Base-by-base conservation (phyloP, 2,329 filamentous ascomycete genomes). In the Rhynchosporium graminicola region DNA sequence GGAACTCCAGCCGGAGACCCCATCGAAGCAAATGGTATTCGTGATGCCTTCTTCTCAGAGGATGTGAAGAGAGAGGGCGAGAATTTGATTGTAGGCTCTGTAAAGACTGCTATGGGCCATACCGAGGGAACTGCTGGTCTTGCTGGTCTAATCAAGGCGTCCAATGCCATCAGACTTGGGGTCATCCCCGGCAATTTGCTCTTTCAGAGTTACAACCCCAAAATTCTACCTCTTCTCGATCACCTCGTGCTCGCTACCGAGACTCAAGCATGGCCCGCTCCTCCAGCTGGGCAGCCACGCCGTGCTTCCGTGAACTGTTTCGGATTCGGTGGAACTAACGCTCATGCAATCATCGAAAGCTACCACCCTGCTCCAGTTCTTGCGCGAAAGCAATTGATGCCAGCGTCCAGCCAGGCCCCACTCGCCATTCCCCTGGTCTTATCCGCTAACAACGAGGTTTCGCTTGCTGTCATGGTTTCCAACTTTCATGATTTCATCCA, bases 281-380 rank as follows among this genome's bases (percentile, higher is more conserved):
- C 65, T 6, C 55, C 64, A 26, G 28, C 45, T 47, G 61, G 61
- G 29, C 47, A 46, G 26, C 60, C 63, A 50, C 59, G 65, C n/a
- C 65, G 71, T 13, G 66, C 63, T 2, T 67, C 63, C 40, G 66
- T 71, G 4, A 72, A 73, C 58, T 66, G 64, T n/a, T 73, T 71
- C 52, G 71, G 71, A 29, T 73, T 70, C 48, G 71, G 71, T 40
- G 71, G 71, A 12, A 63, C 65, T 13, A 70, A 70, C 56, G 62
- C 65, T 10, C 69, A 70, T 43, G 66, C 56, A 10, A 69, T 69
- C 33, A 26, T 70, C 12, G 69, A 70, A 40, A 58, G 78, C 76
- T 54, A 20, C 78, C 79, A 20, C 84, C 68, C 63, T 83, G 83
- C 67, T 79, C 78, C 4, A 80, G 80, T 8, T 86, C 86, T 47